Base-by-base conservation (phyloP, 2,329 filamentous ascomycete species). In the Verticillium zaregamsianum region DNA sequence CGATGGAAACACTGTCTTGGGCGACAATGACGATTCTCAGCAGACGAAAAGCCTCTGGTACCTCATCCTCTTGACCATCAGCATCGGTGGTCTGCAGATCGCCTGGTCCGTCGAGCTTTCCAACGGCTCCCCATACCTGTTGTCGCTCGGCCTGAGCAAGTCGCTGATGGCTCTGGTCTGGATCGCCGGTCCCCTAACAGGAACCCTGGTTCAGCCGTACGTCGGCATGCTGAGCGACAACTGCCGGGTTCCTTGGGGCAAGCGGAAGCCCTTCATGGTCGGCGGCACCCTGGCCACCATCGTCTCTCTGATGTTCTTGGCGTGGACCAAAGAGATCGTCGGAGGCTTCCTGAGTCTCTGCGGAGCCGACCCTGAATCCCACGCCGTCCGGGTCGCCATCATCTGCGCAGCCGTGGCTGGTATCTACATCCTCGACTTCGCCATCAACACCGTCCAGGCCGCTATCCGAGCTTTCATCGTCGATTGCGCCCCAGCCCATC, bases 381-480 rank as follows among this genome's bases (percentile, higher is more conserved):
- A 82, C 8, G 85, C 82, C 3, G 88, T 90, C 55, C 88, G 86
- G 69, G 82, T 81, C 3, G 79, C 81, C 52, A 85, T 90, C 57
- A 94, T 97, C 66, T 79, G 92, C 35, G 83, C 92, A 62, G 94
- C 94, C 8, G 92, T 97, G 6, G 72, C 93, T 33, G 90, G 93
- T 78, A 90, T 98, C 69, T 98, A 96, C 75, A 82, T 95, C 58
- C 83, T 98, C 58, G 94, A 98, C 74, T 95, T 98, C 74, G 88
- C 93, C 69, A 95, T 98, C 79, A 98, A 98, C 76, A 95, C 93
- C 85, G 92, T 98, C 37, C 94, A 98, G 83, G 94, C 95, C 57
- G 91, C 88, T 5, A 91, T 97, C 70, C 86, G 93, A 66, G 92
- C 93, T 28, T 96, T 96, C 72, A 96, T 98, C 60, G 91, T 97